Percentiles rank a stretch among this genome's conserved stretches.
Conservation (phyloP, 2,329 filamentous ascomycete genomes). For the Verticillium longisporum region DNA sequence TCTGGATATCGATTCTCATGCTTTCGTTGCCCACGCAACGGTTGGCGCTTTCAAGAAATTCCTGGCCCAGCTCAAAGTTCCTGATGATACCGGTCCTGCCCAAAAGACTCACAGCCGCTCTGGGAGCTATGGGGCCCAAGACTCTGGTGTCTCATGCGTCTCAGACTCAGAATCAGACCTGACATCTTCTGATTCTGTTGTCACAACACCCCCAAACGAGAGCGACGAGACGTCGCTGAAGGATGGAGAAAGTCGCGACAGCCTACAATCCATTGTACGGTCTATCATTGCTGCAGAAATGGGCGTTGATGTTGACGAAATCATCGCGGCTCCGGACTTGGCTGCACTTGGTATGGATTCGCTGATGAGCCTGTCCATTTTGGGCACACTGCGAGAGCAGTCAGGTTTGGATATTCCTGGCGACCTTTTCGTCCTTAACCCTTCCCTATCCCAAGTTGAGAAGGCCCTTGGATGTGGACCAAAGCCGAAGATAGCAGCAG, state of each 20-base stretch:
- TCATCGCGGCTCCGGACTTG: constrained; percentile 45
- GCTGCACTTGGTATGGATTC: constrained; percentile 54
- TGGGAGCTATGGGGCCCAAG: constrained; percentile 16
- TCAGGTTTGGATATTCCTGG: constrained; percentile 46
- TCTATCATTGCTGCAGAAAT: constrained; percentile 65
- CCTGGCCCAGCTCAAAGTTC: constrained; percentile 26
- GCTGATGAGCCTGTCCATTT: constrained; percentile 49
- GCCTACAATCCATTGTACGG: constrained; percentile 48
- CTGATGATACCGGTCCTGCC: constrained; percentile 1
- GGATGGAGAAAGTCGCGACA: constrained; percentile 29
- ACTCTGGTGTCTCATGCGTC: constrained; percentile 26
- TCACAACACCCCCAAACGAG: constrained; percentile 44
- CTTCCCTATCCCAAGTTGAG: constrained; percentile 59
- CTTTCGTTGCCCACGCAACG: constrained; percentile 48
- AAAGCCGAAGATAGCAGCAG: constrained; percentile 25
- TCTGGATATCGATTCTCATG: constrained; percentile 43
- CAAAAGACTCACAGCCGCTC: constrained; percentile 8
- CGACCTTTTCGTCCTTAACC: constrained; percentile 55
- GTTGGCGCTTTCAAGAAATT: constrained; percentile 45
- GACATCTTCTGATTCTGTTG: constrained; percentile 36
- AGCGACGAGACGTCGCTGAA: constrained; percentile 43
- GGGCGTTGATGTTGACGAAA: constrained; percentile 61
- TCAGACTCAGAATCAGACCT: constrained; percentile 37
- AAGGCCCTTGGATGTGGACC: constrained; percentile 50
- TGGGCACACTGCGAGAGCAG: constrained; percentile 47